Percentiles rank a stretch among this genome's conserved stretches.
These are phyloP conservation scores for Trichoderma endophyticum DNA, from an alignment of 2,329 filamentous ascomycete genomes.

Conservation along the genomic window DNA sequence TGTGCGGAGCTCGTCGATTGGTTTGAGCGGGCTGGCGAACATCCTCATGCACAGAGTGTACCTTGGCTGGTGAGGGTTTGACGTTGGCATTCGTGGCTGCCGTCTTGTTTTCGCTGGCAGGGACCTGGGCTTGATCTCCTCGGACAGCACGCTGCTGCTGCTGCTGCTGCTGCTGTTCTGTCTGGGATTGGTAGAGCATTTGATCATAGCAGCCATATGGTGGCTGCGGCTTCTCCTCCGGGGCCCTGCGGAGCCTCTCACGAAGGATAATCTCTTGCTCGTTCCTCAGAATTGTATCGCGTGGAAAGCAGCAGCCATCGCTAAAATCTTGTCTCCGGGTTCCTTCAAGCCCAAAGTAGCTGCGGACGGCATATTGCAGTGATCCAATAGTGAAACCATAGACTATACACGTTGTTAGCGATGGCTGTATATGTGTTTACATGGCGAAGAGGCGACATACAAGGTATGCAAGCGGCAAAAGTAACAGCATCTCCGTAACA, in stretches of 20 bases:
- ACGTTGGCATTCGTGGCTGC: neutral
- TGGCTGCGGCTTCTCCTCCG: neutral
- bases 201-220: neutral
- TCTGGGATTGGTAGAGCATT: neutral
- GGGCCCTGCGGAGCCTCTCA: slow-evolving; percentile 22
- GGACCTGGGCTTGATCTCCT: neutral
- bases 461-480: slow-evolving; percentile 28
- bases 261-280: slow-evolving; percentile 35
- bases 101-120: neutral
- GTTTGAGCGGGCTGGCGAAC: neutral
- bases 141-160: neutral
- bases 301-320: slow-evolving; percentile 31
- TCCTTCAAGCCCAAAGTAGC: slow-evolving; percentile 34
- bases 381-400: slow-evolving; percentile 30
- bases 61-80: neutral
- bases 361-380: slow-evolving; percentile 32
- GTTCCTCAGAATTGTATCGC: slow-evolving; percentile 27
- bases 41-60: neutral
- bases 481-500: slow-evolving; percentile 27
- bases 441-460: slow-evolving; percentile 21
- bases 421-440: neutral
- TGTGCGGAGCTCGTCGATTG: slow-evolving; percentile 12
- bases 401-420: slow-evolving; percentile 25
- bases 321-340: slow-evolving; percentile 23
- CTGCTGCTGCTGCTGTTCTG: neutral